Base-by-base conservation (phyloP, 1,284 basidiomycete genomes). In the Ceratorhiza oryzae-sativae region DNA sequence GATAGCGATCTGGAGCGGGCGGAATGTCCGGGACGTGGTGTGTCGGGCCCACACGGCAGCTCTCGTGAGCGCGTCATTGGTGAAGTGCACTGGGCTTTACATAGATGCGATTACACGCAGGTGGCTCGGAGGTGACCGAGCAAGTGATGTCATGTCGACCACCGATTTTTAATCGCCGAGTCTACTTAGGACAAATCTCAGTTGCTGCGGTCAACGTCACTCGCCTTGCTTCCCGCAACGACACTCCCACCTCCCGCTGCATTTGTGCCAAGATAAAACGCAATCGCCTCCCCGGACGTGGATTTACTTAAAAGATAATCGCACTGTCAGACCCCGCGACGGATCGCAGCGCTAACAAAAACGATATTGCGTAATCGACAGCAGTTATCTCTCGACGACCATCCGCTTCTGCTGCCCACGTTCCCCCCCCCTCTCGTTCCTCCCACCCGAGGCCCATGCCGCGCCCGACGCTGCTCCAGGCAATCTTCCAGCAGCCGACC, bases 401-500 rank as follows among this genome's bases (percentile, higher is more conserved):
- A 58, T 36, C 59, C 59, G 41, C 59, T 61, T 61, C 42, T 46
- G 23, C 13, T 61, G 9, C 42, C 39, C 20, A 39, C 59, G 46
- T 34, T 1, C 32, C 30, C 10, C 56, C 39, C n/a, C n/a, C n/a
- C n/a, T n/a, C n/a, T n/a, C n/a, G n/a, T n/a, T n/a, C n/a, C n/a
- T n/a, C n/a, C n/a, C n/a, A n/a, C n/a, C 34, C 34, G 34, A 41
- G 32, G 32, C 30, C 20, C 59, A 65, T 65, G 61, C 32, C 61
- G 4, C 61, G 61, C 20, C 61, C 61, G 32, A 32, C 25, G n/a
- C 46, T 65, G 34, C 61, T 65, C 25, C 61, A 65, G 48, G 45
- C 61, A 3, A 51, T 65, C 5, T 65, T 65, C 61, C 42, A 48
- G 32, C 61, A 48, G 61, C 61, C 61, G 61, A n/a, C 61, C 27